Evolutionary conservation across 108 stramenopile species (phyloP), one percentile per base, ranked within the genome.

Genomic region (Mediolabrus comicus): DNA sequence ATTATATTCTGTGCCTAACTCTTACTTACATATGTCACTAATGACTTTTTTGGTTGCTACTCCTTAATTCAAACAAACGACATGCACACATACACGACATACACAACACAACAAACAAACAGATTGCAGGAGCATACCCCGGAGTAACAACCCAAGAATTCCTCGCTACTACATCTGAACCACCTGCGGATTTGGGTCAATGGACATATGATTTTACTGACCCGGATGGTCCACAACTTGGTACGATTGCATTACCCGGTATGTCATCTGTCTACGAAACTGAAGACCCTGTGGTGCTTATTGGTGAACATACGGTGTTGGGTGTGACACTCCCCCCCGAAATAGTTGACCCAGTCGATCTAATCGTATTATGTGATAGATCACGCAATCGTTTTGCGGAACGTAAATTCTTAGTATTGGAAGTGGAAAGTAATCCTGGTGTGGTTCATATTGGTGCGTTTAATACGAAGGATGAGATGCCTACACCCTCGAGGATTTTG

Each of bases 141-240:
- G 94, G 91, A 32, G 67, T 95, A 4, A 83, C 86, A 6, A 67
- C 60, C 33, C 82, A 82, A 59, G 85, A 86, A 39, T 87, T 85
- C 60, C 64, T 80, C 29, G 85, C 88, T 8, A 79, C 88, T 9
- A 70, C 74, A 29, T 92, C 91, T 28, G 86, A 89, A 59, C 83
- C 84, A 17, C 52, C 91, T 24, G 71, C 94, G 4, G 80, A 76
- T 67, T 61, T 67, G 7, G 94, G 94, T 6, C 91, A 91, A 65
- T 95, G 94, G 94, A 77, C 77, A 25, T 95, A 95, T 52, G 94
- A 92, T 54, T 95, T 95, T 59, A 76, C 86, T 61, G 90, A 92
- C 65, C 90, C 94, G n/a, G 82, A 89, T n/a, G 94, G 94, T 64
- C 94, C 94, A 5, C 94, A 92, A 62, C 41, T 95, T 17, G 94